These are phyloP conservation scores for Cystobasidiaceae sp. DNA, from an alignment of 1,284 basidiomycete genomes.

Conservation along the genomic window DNA sequence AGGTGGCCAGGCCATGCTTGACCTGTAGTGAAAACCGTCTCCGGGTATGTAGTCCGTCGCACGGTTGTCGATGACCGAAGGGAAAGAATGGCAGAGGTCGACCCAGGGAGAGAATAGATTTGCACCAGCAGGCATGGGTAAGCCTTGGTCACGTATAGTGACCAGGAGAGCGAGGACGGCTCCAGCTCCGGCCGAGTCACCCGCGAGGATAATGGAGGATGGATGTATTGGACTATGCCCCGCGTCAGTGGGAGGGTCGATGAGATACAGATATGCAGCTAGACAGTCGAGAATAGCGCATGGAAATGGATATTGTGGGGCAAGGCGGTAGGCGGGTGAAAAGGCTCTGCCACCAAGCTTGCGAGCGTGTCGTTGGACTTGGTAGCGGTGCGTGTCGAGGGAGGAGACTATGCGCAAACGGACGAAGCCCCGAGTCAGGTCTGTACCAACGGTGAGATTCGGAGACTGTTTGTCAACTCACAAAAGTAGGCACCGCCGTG, in stretches of 20 bases:
- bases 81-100: slow-evolving; percentile 91
- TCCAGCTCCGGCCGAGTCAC: slow-evolving; percentile 93
- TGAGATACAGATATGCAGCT: slow-evolving; percentile 59
- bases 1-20: slow-evolving; percentile 44
- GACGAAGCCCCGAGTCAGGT: slow-evolving; percentile 9
- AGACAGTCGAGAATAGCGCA: slow-evolving; percentile 65
- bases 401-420: slow-evolving; percentile 34
- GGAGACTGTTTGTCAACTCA: no score
- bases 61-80: slow-evolving; percentile 78
- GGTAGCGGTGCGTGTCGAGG: slow-evolving; percentile 48
- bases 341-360: slow-evolving; percentile 49
- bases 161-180: slow-evolving; percentile 78
- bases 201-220: slow-evolving; percentile 71
- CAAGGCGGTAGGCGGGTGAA: slow-evolving; percentile 39
- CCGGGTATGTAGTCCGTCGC: slow-evolving; percentile 60
- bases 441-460: not conserved
- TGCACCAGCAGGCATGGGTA: slow-evolving; percentile 77
- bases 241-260: slow-evolving; percentile 64
- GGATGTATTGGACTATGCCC: slow-evolving; percentile 75
- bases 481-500: slow-evolving; percentile 41
- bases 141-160: slow-evolving; percentile 77
- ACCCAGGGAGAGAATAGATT: slow-evolving; percentile 58
- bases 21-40: slow-evolving; percentile 56
- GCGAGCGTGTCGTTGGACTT: slow-evolving; percentile 48
- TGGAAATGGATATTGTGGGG: slow-evolving; percentile 94